These are phyloP conservation scores for Viridothelium virens DNA, from an alignment of 495 filamentous ascomycete genomes.

Conservation along the genomic window DNA sequence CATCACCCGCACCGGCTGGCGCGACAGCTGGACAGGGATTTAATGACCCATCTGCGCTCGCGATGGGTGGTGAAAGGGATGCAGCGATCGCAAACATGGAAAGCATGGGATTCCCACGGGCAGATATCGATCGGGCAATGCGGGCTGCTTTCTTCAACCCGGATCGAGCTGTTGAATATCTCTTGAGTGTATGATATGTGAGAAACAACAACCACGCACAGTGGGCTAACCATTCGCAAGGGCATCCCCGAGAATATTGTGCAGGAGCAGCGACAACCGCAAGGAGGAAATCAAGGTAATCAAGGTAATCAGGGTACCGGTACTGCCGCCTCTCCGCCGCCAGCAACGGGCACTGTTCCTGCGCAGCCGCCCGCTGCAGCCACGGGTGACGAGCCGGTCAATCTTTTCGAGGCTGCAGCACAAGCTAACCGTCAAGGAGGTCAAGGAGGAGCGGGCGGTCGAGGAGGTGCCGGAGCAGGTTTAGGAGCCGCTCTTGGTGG, in stretches of 20 bases:
- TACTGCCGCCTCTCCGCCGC: conserved; percentile 21
- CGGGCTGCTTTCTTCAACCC: conserved; percentile 94
- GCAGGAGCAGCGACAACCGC: conserved; percentile 55
- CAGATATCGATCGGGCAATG: conserved; percentile 86
- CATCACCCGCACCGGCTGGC: conserved; percentile 60
- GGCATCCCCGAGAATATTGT: conserved; percentile 82
- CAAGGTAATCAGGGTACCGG: conserved; percentile 22
- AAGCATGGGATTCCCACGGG: conserved; percentile 83
- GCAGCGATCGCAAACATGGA: conserved; percentile 93
- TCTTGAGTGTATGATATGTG: conserved; percentile 62
- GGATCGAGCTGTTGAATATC: conserved; percentile 92
- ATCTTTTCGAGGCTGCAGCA: conserved; percentile 91
- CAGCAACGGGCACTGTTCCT: conserved; percentile 31
- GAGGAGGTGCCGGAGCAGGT: conserved; percentile 39
- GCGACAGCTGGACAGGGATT: conserved; percentile 44
- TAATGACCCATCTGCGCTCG: conserved; percentile 69
- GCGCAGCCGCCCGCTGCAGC: conserved; percentile 30
- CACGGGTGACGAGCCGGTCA: conserved; percentile 64
- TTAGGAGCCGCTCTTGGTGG: conserved; percentile 14
- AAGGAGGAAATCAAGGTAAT: conserved; percentile 15
- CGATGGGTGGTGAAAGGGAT: conserved; percentile 74
- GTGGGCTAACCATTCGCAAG: conserved; percentile 37
- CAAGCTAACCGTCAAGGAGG: conserved; percentile 53
- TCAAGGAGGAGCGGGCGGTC: conserved; percentile 45
- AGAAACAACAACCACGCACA: not conserved